Percentiles rank a stretch among this genome's conserved stretches.
phyloP scores from a whole-genome alignment of 129 eudicot species.

The Ambrosia artemisiifolia region DNA sequence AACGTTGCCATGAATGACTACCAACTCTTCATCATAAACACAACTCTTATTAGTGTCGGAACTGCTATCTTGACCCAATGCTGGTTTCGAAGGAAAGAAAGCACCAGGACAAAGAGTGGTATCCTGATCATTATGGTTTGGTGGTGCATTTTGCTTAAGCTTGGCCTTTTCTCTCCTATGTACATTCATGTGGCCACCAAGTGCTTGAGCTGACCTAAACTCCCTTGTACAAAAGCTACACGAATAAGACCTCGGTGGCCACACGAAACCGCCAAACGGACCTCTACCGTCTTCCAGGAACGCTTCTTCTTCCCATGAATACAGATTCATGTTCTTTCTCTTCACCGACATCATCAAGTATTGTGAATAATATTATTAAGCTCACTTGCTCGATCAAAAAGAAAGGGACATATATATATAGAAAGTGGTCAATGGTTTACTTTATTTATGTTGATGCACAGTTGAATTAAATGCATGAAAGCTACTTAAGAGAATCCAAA shows the following conservation, averaged over 20 bases:
- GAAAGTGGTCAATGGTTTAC: neutral
- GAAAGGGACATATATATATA: slow-evolving; percentile 19
- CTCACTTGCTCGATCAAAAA: slow-evolving; percentile 29
- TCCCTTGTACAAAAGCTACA: slow-evolving; percentile 69
- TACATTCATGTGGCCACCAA: slow-evolving; percentile 81
- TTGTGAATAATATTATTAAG: slow-evolving; percentile 37
- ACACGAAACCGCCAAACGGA: slow-evolving; percentile 46
- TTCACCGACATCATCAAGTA: slow-evolving; percentile 49
- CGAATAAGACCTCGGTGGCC: slow-evolving; percentile 79
- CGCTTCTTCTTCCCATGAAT: slow-evolving; percentile 52
- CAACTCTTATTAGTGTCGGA: slow-evolving; percentile 26
- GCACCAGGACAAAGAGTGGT: slow-evolving; percentile 17
- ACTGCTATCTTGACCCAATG: slow-evolving; percentile 27
- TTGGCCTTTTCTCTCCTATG: slow-evolving; percentile 74
- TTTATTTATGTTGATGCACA: slow-evolving; percentile 1
- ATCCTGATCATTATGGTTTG: slow-evolving; percentile 8
- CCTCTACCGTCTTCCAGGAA: slow-evolving; percentile 46
- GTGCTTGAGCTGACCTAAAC: slow-evolving; percentile 76
- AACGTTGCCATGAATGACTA: slow-evolving; percentile 8
- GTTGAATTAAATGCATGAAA: slow-evolving; percentile 52
- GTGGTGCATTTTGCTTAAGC: slow-evolving; percentile 48
- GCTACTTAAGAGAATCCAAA: slow-evolving; percentile 44
- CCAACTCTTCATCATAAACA: slow-evolving; percentile 27
- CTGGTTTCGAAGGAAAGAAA: slow-evolving; percentile 17
- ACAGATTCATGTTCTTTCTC: slow-evolving; percentile 35